Evolutionary conservation across 768 basidiomycete species (phyloP), one percentile per base, ranked within the genome.

Genomic region (Hypholoma sublateritium): DNA sequence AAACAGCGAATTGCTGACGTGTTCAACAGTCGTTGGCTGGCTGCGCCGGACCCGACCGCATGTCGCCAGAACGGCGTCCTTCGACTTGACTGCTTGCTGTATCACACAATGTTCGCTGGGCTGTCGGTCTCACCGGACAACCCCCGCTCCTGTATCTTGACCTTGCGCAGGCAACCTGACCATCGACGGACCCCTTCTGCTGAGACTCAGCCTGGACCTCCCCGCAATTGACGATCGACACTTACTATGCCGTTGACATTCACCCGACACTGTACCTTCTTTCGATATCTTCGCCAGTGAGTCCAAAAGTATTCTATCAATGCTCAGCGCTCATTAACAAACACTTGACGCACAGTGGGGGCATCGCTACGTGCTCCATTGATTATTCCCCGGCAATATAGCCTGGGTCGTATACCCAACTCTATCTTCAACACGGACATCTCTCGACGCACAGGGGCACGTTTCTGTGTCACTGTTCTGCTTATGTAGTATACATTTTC

Each of bases 41-140:
- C 65, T 4, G 71, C 80, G 3, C 56, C 58, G 5, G 58, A 78
- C 55, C 75, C 75, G n/a, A 56, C 62, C 11, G 63, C 56, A 37
- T 65, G 70, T 7, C 73, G 73, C 14, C 59, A 62, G 5, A 65
- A 66, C 1, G 83, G 83, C 2, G 67, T 84, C 1, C 66, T 75
- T 61, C 72, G 82, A 35, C 66, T 77, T 19, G 84, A 86, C 54
- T 81, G 73, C 61, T 59, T 86, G 28, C 70, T 80, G 37, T 68
- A 69, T 43, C 79, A 79, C 46, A 78, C 76, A 5, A 49, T 72
- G 39, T 85, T 84, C 52, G 81, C 74, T 7, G 84, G 84, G 14
- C 66, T 85, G 46, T 73, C 79, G 9, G 63, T 72, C 9, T 73
- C 73, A 25, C 59, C 69, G 36, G 69, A 71, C 21, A 62, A 61